phyloP scores from a whole-genome alignment of 208 protist genomes.

The Zelonia costaricensis region DNA sequence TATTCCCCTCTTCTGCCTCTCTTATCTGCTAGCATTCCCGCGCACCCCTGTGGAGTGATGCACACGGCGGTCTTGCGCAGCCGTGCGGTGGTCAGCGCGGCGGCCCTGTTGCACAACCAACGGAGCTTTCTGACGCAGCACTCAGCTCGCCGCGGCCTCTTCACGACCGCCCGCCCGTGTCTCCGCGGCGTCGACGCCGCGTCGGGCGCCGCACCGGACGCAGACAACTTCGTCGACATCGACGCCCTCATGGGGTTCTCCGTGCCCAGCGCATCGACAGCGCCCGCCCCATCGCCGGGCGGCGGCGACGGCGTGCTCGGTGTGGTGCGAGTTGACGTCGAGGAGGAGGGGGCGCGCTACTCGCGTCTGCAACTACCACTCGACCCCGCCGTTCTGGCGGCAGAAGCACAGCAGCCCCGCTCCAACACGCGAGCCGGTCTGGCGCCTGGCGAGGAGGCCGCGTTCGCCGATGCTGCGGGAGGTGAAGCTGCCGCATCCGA shows the following conservation, averaged over 20 bases:
- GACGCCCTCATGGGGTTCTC: constrained; percentile 12
- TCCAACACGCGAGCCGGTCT: constrained; percentile 46
- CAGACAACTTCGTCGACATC: constrained; percentile 63
- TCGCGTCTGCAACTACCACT: constrained; percentile 66
- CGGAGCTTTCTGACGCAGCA: too few relatives aligned
- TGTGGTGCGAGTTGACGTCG: constrained; percentile 27
- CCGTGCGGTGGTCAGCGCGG: too few relatives aligned
- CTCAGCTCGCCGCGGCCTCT: too few relatives aligned
- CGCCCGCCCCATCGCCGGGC: background rate
- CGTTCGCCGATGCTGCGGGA: constrained; percentile 16
- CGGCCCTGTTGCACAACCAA: too few relatives aligned
- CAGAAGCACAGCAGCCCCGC: constrained; percentile 11
- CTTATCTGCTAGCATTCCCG: too few relatives aligned
- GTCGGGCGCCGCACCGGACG: background rate
- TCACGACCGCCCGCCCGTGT: too few relatives aligned
- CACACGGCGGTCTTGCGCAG: too few relatives aligned
- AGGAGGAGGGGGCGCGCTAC: constrained; percentile 40
- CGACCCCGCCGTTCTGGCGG: constrained; percentile 8
- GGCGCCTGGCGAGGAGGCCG: constrained; percentile 23
- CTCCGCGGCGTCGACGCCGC: too few relatives aligned
- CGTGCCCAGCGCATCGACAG: background rate
- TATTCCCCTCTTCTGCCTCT: too few relatives aligned
- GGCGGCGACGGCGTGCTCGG: constrained; percentile 33
- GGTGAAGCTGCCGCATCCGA: too few relatives aligned
- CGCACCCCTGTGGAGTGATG: too few relatives aligned